Percentiles rank a stretch among this genome's conserved stretches.
Evolutionary conservation across 805 yeast species (phyloP).

Genomic region (Vanderwaltozyma yarrowii): DNA sequence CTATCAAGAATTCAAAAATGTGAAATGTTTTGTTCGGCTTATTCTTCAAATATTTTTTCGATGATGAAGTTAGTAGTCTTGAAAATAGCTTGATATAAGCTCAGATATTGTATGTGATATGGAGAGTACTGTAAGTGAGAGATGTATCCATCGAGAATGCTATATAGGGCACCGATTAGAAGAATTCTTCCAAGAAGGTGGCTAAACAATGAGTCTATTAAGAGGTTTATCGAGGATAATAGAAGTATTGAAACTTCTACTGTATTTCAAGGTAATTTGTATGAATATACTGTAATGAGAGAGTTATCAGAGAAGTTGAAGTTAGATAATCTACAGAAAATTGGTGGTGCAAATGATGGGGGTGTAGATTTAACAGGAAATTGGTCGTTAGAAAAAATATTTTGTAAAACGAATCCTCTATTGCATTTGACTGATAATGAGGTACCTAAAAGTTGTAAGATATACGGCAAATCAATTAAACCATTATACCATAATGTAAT

Average conservation of each 20-base stretch:
- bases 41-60: no score
- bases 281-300: constrained; percentile 26
- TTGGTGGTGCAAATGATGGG: constrained; percentile 28
- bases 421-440: constrained; percentile 2
- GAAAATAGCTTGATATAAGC: no score
- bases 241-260: constrained; percentile 17
- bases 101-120: no score
- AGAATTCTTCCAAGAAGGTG: constrained; percentile 4
- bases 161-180: no score
- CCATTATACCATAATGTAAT: constrained; percentile 14
- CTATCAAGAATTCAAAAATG: no score
- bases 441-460: constrained; percentile 11
- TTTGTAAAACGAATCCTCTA: constrained; percentile 4
- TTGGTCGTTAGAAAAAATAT: constrained; percentile 17
- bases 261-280: constrained; percentile 27
- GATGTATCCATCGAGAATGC: no score
- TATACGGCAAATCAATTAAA: constrained; percentile 11
- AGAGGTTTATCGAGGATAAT: constrained; percentile 14
- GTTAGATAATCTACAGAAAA: constrained; percentile 13
- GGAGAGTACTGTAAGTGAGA: no score
- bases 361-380: constrained; percentile 27
- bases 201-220: constrained; percentile 6
- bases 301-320: constrained; percentile 21
- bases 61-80: no score
- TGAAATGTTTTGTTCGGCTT: no score